A percentile compares a stretch with the other conserved stretches of the same genome.
phyloP scores from a whole-genome alignment of 805 yeast genomes.

The Tetrapisispora phaffii region DNA sequence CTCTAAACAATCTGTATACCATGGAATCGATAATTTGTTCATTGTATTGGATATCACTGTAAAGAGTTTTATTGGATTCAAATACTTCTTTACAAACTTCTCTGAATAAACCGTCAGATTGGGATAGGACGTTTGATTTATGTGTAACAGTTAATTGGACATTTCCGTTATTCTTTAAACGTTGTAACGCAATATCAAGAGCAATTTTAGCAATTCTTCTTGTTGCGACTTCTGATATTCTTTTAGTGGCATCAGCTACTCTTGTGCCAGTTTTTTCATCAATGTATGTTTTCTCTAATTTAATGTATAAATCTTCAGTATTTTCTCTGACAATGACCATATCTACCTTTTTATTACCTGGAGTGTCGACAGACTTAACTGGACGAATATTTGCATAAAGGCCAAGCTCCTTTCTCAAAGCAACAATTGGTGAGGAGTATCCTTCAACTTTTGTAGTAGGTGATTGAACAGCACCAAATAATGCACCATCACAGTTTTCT shows the following conservation, averaged over 20 bases:
- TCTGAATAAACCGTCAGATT: conserved; percentile 91
- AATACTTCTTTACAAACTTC: conserved; percentile 50
- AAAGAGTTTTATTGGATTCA: conserved; percentile 46
- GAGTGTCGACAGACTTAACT: conserved; percentile 82
- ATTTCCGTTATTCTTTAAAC: conserved; percentile 62
- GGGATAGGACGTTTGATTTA: conserved; percentile 89
- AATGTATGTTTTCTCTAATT: conserved; percentile 69
- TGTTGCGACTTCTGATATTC: conserved; percentile 85
- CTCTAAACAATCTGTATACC: conserved; percentile 98
- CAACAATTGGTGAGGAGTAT: conserved; percentile 96
- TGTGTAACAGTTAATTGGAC: conserved; percentile 78
- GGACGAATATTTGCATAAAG: conserved; percentile 96
- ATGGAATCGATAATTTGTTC: conserved; percentile 98
- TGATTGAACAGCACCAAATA: conserved; percentile 94
- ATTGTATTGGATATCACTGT: conserved; percentile 54
- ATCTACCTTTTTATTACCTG: conserved; percentile 76
- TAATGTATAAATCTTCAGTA: conserved; percentile 94
- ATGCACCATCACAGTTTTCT: conserved; percentile 87
- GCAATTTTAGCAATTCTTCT: conserved; percentile 84
- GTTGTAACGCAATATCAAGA: conserved; percentile 81
- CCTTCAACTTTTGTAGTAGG: conserved; percentile 92
- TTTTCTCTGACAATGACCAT: conserved; percentile 97
- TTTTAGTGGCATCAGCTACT: conserved; percentile 95
- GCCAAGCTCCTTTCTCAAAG: conserved; percentile 91
- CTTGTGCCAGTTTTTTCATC: conserved; percentile 71